Evolutionary conservation across 441 rosid species (phyloP), one percentile per base, ranked within the genome.

Genomic region (Cnidoscolus chayamansa): DNA sequence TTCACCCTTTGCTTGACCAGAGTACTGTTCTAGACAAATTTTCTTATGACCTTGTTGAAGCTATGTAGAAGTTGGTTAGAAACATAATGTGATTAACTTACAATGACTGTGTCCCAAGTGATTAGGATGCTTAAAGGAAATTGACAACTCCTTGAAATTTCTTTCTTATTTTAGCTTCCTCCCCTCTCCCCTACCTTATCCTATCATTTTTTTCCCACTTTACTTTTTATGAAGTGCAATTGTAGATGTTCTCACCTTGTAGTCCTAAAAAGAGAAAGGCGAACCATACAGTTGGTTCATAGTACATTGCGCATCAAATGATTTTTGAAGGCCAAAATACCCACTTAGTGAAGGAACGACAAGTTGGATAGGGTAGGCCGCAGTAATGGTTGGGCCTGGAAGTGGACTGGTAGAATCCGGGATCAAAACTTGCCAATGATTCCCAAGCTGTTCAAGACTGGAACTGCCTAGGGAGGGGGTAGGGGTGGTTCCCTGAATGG

Each of bases 101-200:
- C 19, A 37, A 35, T 35, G 40, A 35, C 4, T 35, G 40, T 37
- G 17, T 70, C 31, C 7, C 20, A 10, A 70, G 58, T 43, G 13
- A 62, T 60, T 32, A 30, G 40, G 47, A 50, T 25, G 11, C 67
- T 19, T 62, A 53, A 70, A 59, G 60, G 25, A 71, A 71, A 71
- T 54, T 10, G 17, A 11, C 63, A 7, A 8, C 45, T 63, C 53
- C 43, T 15, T 63, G 40, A 35, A 35, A 35, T 35, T 35, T 35
- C 4, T 35, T 35, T 35, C 40, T 35, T 35, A 2, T 35, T 35
- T 35, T 35, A 35, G 4, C 40, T 35, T 35, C 40, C 40, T 35
- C 40, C 40, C 40, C 40, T 35, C 40, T 35, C 5, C 40, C 40
- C 40, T 35, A 2, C 40, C 5, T 35, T 35, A 35, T 35, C 40